Base-by-base conservation (phyloP, 257 asterid genomes). In the Marsdenia floribunda region DNA sequence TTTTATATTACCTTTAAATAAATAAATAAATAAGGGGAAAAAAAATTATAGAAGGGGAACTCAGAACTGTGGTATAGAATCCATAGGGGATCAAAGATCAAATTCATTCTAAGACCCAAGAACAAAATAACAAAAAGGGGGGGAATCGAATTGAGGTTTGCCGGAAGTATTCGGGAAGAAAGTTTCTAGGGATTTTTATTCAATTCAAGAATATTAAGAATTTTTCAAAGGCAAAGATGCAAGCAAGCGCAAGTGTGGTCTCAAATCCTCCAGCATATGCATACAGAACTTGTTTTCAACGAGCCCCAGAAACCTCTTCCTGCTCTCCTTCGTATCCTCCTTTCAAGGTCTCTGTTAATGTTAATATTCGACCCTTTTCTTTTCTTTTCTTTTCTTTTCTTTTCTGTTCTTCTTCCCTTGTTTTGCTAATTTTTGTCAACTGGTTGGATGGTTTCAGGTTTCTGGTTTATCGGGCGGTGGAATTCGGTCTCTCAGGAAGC, bases 291-390 rank as follows among this genome's bases (percentile, higher is more conserved):
- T 44, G 73, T 12, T 76, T 80, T 55, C 86, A 72, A 59, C 87
- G 80, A 75, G 71, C 84, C 84, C 77, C 80, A 57, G 88, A 86
- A 0, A 49, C 86, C 47, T 79, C 87, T 4, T 77, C 85, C 61
- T 82, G 85, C 46, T 80, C 88, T 52, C 72, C 87, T 64, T 77
- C 93, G 29, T 76, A 3, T 73, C 65, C 58, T 71, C 73, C 58
- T 68, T 37, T 59, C 47, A 76, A 76, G 81, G 83, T 76, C 10
- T 57, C 6, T 33, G 4, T 22, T 52, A n/a, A 19, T 59, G 47
- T 11, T 35, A 46, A 72, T n/a, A n/a, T n/a, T n/a, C n/a, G n/a
- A n/a, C n/a, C n/a, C n/a, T n/a, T 18, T 53, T 58, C 21, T 21
- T 11, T 0, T 16, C 7, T 0, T 8, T 12, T 33, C 3, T 38